A percentile compares a stretch with the other conserved stretches of the same genome.
Evolutionary conservation across 495 filamentous ascomycete genomes (phyloP).

Genomic region (Aspergillus indologenus): DNA sequence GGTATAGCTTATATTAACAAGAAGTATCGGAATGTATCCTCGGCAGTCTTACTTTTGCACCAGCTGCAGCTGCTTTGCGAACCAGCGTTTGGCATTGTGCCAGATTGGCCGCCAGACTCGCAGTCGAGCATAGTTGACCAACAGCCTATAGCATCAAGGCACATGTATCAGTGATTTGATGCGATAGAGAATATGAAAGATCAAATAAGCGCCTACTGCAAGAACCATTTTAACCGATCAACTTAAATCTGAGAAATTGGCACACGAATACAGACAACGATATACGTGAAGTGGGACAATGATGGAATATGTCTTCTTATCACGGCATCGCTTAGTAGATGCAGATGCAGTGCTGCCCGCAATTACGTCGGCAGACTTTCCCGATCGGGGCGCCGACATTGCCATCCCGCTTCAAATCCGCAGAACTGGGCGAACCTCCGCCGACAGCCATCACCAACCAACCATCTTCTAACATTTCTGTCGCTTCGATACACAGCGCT

Average conservation of each 20-base stretch:
- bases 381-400: slow-evolving; percentile 18
- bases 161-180: slow-evolving; percentile 9
- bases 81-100: slow-evolving; percentile 69
- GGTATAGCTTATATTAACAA: slow-evolving; percentile 11
- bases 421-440: slow-evolving; percentile 16
- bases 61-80: slow-evolving; percentile 66
- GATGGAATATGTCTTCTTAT: background rate
- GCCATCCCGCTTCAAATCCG: slow-evolving; percentile 11
- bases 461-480: slow-evolving; percentile 18
- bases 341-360: background rate
- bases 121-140: slow-evolving; percentile 82
- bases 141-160: slow-evolving; percentile 57
- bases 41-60: slow-evolving; percentile 61
- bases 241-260: background rate
- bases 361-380: slow-evolving; percentile 22
- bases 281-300: background rate
- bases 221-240: slow-evolving; percentile 31
- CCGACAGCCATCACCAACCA: slow-evolving; percentile 13
- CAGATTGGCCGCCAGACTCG: slow-evolving; percentile 75
- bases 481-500: slow-evolving; percentile 14
- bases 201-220: slow-evolving; percentile 27
- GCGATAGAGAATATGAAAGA: background rate
- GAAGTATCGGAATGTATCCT: background rate
- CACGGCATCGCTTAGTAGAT: background rate
- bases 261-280: background rate